A percentile compares a stretch with the other conserved stretches of the same genome.
Conservation (phyloP, 2,329 filamentous ascomycete species). For the Harringtonia aguacate region DNA sequence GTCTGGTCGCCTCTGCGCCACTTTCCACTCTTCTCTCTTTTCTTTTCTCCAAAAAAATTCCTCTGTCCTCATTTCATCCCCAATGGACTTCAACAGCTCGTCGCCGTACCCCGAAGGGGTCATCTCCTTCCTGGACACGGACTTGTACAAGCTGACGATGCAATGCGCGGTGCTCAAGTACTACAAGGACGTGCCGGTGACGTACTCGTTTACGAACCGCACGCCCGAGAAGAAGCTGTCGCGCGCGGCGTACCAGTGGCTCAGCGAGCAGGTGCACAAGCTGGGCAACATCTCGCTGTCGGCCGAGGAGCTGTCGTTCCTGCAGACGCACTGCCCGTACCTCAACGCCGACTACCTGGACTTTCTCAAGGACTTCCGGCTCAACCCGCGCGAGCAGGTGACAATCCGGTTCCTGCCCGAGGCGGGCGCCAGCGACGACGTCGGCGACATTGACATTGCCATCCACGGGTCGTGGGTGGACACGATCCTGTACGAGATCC, state of each 20-base stretch:
- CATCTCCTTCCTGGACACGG: conserved; percentile 72
- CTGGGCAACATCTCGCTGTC: conserved; percentile 74
- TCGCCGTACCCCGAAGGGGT: conserved; percentile 64
- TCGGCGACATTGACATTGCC: conserved; percentile 66
- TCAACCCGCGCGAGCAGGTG: conserved; percentile 74
- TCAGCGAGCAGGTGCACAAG: conserved; percentile 72
- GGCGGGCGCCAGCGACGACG: conserved; percentile 40
- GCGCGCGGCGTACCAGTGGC: conserved; percentile 73
- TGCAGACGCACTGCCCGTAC: conserved; percentile 71
- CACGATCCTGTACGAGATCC: conserved; percentile 96
- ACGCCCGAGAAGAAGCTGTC: conserved; percentile 90
- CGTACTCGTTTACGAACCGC: conserved; percentile 90
- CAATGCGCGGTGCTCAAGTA: conserved; percentile 93
- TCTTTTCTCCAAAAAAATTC: conserved; percentile 11
- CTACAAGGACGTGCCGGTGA: conserved; percentile 72
- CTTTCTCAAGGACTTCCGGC: conserved; percentile 71
- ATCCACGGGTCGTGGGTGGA: conserved; percentile 83
- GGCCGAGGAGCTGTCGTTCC: conserved; percentile 67
- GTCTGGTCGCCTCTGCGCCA: conserved; percentile 22
- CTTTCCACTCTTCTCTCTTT: no score
- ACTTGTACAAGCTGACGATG: conserved; percentile 96
- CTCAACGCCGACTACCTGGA: conserved; percentile 66
- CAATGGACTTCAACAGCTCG: conserved; percentile 56
- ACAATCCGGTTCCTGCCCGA: conserved; percentile 53
- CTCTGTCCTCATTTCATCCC: background rate